A percentile compares a stretch with the other conserved stretches of the same genome.
phyloP scores from a whole-genome alignment of 2,329 filamentous ascomycete genomes.

The Neurospora sp. region DNA sequence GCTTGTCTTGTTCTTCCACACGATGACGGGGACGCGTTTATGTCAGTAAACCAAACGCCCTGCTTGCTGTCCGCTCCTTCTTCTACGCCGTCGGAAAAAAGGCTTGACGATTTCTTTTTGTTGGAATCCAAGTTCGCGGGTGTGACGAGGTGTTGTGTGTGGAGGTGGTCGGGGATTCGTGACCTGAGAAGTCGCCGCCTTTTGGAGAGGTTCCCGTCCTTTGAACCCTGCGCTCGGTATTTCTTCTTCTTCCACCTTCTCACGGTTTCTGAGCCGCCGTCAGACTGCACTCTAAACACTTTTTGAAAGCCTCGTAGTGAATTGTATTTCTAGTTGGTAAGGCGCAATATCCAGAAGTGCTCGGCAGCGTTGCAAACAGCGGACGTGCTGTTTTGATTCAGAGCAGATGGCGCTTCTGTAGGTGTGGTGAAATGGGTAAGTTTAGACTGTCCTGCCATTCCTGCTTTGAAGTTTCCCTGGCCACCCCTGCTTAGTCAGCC shows the following conservation, averaged over 20 bases:
- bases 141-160: neutral
- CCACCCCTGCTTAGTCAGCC: slow-evolving; percentile 15
- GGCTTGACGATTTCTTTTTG: neutral
- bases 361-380: slow-evolving; percentile 12
- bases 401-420: slow-evolving; percentile 1
- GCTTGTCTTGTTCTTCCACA: neutral
- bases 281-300: neutral
- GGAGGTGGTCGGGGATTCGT: slow-evolving; percentile 1
- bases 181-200: slow-evolving; percentile 6
- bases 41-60: neutral
- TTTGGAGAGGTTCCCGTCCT: neutral
- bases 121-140: neutral
- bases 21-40: neutral
- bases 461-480: slow-evolving; percentile 10
- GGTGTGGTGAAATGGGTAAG: slow-evolving; percentile 19
- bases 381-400: slow-evolving; percentile 6
- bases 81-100: neutral
- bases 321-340: slow-evolving; percentile 15
- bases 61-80: neutral
- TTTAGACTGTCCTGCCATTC: slow-evolving; percentile 9
- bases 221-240: slow-evolving; percentile 1
- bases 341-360: slow-evolving; percentile 13
- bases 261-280: slow-evolving; percentile 3
- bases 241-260: slow-evolving; percentile 1
- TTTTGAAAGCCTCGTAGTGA: slow-evolving; percentile 8